Conservation (phyloP, 495 filamentous ascomycete genomes). For the Aspergillus carlsbadensis region DNA sequence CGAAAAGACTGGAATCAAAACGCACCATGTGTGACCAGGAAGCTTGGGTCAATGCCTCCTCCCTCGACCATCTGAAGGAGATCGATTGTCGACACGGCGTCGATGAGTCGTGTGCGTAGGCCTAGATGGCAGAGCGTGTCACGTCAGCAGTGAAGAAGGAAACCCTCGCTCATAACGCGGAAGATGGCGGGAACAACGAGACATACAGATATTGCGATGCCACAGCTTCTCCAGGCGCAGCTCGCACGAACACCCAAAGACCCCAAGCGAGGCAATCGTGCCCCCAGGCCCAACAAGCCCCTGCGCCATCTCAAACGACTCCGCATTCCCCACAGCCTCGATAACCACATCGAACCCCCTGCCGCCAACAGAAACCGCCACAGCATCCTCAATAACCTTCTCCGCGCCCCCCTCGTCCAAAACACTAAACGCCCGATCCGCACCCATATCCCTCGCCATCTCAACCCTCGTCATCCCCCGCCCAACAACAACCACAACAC, state of each 20-base stretch:
- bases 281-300: constrained; percentile 50
- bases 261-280: constrained; percentile 52
- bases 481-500: constrained; percentile 45
- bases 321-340: constrained; percentile 52
- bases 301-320: constrained; percentile 46
- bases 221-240: constrained; percentile 43
- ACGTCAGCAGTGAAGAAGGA: constrained; percentile 6
- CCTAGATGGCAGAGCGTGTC: constrained; percentile 18
- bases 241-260: constrained; percentile 44
- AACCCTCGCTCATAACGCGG: no score
- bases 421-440: constrained; percentile 34
- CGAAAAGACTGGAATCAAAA: background rate
- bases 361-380: constrained; percentile 40
- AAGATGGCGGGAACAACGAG: background rate
- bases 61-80: constrained; percentile 41
- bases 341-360: constrained; percentile 52
- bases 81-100: constrained; percentile 42
- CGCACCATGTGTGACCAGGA: constrained; percentile 6
- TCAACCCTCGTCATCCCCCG: constrained; percentile 39
- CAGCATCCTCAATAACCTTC: constrained; percentile 30
- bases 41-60: constrained; percentile 12
- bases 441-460: constrained; percentile 43
- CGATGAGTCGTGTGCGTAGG: constrained; percentile 45
- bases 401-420: background rate
- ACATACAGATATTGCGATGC: constrained; percentile 44